A percentile compares a stretch with the other conserved stretches of the same genome.
Evolutionary conservation across 352 stramenopile species (phyloP).

Genomic region (Phytopythium mirpurense): DNA sequence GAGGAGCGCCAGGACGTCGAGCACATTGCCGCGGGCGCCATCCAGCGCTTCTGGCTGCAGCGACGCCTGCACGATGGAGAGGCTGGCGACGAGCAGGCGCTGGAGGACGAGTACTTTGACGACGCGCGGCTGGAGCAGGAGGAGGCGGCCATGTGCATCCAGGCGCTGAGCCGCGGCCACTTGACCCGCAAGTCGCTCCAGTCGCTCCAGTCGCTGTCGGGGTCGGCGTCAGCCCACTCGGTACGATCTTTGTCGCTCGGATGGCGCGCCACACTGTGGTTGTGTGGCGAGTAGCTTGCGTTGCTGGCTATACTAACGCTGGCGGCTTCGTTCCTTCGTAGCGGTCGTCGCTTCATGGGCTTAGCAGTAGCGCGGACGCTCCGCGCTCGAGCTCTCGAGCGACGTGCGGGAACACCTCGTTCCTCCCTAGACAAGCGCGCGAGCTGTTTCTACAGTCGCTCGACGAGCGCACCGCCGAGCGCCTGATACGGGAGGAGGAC

Average conservation of each 20-base stretch:
- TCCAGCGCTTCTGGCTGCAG: slow-evolving; percentile 49
- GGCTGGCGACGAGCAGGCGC: neutral
- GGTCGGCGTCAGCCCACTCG: slow-evolving; percentile 3
- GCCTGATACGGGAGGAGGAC: neutral
- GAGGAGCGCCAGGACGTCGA: slow-evolving; percentile 39
- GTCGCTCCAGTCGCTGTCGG: slow-evolving; percentile 20
- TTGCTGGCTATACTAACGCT: neutral
- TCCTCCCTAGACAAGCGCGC: neutral
- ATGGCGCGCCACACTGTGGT: too few relatives aligned
- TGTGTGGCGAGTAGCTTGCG: too few relatives aligned
- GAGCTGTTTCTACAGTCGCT: neutral
- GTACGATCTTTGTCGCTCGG: neutral
- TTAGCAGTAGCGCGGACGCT: neutral
- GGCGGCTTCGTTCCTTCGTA: neutral
- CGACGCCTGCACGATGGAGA: neutral
- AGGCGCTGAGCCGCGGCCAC: slow-evolving; percentile 54
- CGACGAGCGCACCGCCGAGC: neutral
- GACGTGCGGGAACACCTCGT: neutral
- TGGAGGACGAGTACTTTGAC: slow-evolving; percentile 1
- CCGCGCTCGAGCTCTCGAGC: neutral
- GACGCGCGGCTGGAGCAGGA: slow-evolving; percentile 21
- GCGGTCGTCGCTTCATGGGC: neutral
- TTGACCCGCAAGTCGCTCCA: slow-evolving; percentile 43
- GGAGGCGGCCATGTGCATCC: slow-evolving; percentile 67
- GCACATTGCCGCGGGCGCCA: slow-evolving; percentile 42